A percentile compares a stretch with the other conserved stretches of the same genome.
These are phyloP conservation scores for Caryopteris hybrid DNA, from an alignment of 305 asterid genomes.

Conservation along the genomic window DNA sequence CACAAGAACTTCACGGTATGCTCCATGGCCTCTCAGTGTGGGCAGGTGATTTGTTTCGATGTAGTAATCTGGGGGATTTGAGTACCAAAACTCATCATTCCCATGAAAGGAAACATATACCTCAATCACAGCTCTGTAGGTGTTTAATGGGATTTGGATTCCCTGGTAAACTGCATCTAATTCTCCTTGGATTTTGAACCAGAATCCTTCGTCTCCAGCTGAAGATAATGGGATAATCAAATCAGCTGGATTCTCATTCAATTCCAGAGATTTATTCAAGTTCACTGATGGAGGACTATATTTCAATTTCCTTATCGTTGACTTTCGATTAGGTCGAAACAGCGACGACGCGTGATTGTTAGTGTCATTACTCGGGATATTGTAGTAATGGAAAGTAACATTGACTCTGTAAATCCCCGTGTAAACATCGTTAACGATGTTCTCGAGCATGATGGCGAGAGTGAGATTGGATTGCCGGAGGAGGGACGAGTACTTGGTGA, in stretches of 20 bases:
- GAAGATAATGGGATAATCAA: conserved; percentile 63
- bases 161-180: conserved; percentile 29
- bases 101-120: conserved; percentile 74
- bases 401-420: conserved; percentile 57
- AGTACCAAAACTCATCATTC: conserved; percentile 85
- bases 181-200: conserved; percentile 66
- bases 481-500: conserved; percentile 59
- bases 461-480: conserved; percentile 41
- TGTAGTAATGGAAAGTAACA: conserved; percentile 55
- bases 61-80: conserved; percentile 75
- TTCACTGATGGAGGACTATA: not conserved
- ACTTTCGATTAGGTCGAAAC: conserved; percentile 4
- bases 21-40: conserved; percentile 55
- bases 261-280: conserved; percentile 18
- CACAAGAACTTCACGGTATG: conserved; percentile 66
- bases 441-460: conserved; percentile 78
- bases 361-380: not conserved
- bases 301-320: conserved; percentile 22
- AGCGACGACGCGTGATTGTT: not conserved
- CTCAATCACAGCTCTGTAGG: conserved; percentile 77
- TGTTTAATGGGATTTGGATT: conserved; percentile 48
- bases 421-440: conserved; percentile 56
- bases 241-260: conserved; percentile 62
- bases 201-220: conserved; percentile 50
- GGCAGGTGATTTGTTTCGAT: conserved; percentile 32